These are phyloP conservation scores for Arctium minus DNA, from an alignment of 129 eudicot species.

Conservation along the genomic window DNA sequence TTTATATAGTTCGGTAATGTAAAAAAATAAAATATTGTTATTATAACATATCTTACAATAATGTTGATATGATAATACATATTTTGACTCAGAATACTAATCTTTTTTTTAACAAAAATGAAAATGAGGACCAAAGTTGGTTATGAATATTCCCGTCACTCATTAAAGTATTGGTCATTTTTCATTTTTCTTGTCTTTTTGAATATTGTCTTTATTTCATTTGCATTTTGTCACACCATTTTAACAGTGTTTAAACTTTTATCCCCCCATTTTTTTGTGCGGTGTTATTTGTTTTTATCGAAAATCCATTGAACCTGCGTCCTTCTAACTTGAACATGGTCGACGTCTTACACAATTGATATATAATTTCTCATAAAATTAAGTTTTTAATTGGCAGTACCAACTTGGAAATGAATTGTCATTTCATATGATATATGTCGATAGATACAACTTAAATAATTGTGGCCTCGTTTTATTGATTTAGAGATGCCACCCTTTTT, in stretches of 20 bases:
- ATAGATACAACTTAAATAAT: slow-evolving; percentile 7
- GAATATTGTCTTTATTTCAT: not conserved
- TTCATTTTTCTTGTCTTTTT: not conserved
- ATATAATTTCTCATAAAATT: not conserved
- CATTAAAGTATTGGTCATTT: not conserved
- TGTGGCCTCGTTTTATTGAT: not conserved
- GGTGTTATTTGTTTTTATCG: not conserved
- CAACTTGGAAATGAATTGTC: slow-evolving; percentile 10
- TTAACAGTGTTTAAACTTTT: not conserved
- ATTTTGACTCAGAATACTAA: not conserved
- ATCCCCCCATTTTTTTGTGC: not conserved
- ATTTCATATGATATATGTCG: slow-evolving; percentile 11
- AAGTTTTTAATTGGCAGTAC: slow-evolving; percentile 4
- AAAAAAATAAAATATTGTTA: not conserved
- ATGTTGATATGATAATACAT: too few relatives aligned
- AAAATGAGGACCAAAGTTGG: not conserved
- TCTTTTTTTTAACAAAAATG: not conserved
- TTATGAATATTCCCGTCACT: not conserved
- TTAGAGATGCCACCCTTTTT: slow-evolving; percentile 8
- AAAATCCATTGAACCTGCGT: not conserved
- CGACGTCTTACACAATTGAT: not conserved
- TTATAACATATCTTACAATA: not conserved
- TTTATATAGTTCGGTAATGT: not conserved
- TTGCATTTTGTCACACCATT: not conserved
- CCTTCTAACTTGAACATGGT: not conserved